Evolutionary conservation across 495 filamentous ascomycete genomes (phyloP), one percentile per base, ranked within the genome.

Genomic region (Aspergillus baeticus): DNA sequence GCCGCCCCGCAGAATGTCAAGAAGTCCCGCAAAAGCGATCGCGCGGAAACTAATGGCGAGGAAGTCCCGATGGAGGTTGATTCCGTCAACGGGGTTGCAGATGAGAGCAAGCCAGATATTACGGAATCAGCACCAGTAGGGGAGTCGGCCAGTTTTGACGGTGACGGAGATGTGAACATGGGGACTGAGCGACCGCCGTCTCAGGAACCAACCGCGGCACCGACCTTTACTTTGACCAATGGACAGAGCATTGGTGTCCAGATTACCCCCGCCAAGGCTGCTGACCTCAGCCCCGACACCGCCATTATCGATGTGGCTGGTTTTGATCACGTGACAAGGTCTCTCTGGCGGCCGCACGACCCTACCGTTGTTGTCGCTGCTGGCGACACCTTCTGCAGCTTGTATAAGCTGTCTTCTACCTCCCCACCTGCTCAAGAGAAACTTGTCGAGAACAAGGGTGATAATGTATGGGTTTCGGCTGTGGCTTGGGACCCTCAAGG

Each of bases 261-360:
- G 73, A 75, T 73, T 64, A 67, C 67, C 56, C 71, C 76, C 68
- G 71, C 76, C 75, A 77, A 77, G 68, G 68, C 72, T 34, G 79
- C 86, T 61, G 88, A 91, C 65, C 80, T 92, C 57, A 79, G 79
- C 48, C 77, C 81, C 52, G 76, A 85, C 67, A 90, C 88, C 55
- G 81, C 78, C 57, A 81, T 89, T 57, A 73, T 92, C 49, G 63
- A 78, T 58, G 74, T 87, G 55, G 76, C 78, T 53, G 73, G 81
- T 60, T 82, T 84, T 51, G 80, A 83, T 64, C 77, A 86, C 63
- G 75, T 92, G 77, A 80, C 89, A 59, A 81, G 82, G 49, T 83
- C 84, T 72, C 76, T 85, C 69, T 95, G 89, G 88, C 89, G 88
- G 63, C 90, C 90, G 47, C 73, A 70, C 55, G 85, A 92, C 77